phyloP scores from a whole-genome alignment of 2,329 filamentous ascomycete genomes.

The Neoascochyta sp. region DNA sequence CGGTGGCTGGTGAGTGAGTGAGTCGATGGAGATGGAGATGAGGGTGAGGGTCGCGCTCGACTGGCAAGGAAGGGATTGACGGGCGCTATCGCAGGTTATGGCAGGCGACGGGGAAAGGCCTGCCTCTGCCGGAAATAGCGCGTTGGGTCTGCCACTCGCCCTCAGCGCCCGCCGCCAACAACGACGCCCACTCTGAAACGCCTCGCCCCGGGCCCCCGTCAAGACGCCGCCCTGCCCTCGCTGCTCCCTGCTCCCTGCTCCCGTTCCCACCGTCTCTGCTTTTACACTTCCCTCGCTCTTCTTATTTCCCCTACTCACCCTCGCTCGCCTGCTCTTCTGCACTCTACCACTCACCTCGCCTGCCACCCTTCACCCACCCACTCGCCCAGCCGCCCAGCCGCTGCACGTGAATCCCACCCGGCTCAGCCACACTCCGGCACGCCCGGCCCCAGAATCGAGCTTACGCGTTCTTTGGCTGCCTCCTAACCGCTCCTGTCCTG shows the following conservation, averaged over 20 bases:
- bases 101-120: constrained; percentile 10
- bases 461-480: constrained; percentile 35
- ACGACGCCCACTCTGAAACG: constrained; percentile 21
- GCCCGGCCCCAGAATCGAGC: constrained; percentile 33
- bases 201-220: constrained; percentile 24
- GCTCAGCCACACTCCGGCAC: constrained; percentile 33
- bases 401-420: constrained; percentile 3
- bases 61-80: too few relatives aligned
- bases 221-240: constrained; percentile 14
- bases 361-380: constrained; percentile 2
- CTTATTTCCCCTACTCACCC: constrained; percentile 3
- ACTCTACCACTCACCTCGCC: neutral
- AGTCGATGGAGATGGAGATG: too few relatives aligned
- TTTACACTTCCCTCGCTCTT: constrained; percentile 7
- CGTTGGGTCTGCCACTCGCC: too few relatives aligned
- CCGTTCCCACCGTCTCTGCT: constrained; percentile 2
- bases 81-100: too few relatives aligned
- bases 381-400: too few relatives aligned
- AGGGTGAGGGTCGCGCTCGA: too few relatives aligned
- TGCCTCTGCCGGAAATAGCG: constrained; percentile 13
- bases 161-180: too few relatives aligned
- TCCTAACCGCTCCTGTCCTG: constrained; percentile 26
- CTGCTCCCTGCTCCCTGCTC: constrained; percentile 5
- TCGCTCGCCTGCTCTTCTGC: constrained; percentile 1
- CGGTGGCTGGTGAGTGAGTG: too few relatives aligned